Conservation (phyloP, 1,284 basidiomycete species). For the Microstroma glucosiphilum region DNA sequence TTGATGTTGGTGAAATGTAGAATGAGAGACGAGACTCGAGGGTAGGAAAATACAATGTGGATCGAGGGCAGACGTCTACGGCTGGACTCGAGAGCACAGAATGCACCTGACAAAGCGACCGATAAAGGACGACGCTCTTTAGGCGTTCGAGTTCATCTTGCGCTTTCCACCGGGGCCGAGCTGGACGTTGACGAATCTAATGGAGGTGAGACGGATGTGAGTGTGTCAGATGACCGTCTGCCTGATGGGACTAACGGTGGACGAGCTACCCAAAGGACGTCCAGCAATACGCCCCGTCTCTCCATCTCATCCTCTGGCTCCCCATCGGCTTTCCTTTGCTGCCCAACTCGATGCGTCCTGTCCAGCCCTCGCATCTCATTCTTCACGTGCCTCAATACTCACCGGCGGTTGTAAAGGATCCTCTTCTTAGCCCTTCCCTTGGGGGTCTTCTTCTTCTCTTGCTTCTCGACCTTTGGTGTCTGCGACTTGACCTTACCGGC, state of each 20-base stretch:
- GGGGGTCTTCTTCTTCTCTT: slow-evolving; percentile 95
- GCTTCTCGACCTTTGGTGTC: slow-evolving; percentile 81
- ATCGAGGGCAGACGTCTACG: too few relatives aligned
- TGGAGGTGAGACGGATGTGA: slow-evolving; percentile 2
- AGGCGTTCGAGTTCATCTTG: slow-evolving; percentile 62
- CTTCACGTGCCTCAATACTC: too few relatives aligned
- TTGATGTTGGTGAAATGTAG: too few relatives aligned
- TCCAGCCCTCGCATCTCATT: too few relatives aligned
- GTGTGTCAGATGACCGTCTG: neutral
- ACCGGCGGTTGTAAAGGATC: slow-evolving; percentile 88
- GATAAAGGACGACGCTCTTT: neutral
- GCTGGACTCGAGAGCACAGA: too few relatives aligned
- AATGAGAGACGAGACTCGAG: too few relatives aligned
- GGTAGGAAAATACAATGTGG: too few relatives aligned
- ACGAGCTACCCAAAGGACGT: too few relatives aligned
- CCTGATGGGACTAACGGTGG: neutral
- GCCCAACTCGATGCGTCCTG: too few relatives aligned
- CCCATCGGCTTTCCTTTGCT: too few relatives aligned
- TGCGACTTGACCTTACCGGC: slow-evolving; percentile 99
- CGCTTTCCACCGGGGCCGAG: slow-evolving; percentile 85
- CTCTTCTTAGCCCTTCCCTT: slow-evolving; percentile 96
- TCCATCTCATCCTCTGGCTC: too few relatives aligned
- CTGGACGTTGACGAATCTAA: slow-evolving; percentile 89
- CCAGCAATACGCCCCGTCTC: too few relatives aligned
- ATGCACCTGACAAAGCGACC: neutral